Conservation (phyloP, 495 filamentous ascomycete species). For the Aspergillus haitiensis region DNA sequence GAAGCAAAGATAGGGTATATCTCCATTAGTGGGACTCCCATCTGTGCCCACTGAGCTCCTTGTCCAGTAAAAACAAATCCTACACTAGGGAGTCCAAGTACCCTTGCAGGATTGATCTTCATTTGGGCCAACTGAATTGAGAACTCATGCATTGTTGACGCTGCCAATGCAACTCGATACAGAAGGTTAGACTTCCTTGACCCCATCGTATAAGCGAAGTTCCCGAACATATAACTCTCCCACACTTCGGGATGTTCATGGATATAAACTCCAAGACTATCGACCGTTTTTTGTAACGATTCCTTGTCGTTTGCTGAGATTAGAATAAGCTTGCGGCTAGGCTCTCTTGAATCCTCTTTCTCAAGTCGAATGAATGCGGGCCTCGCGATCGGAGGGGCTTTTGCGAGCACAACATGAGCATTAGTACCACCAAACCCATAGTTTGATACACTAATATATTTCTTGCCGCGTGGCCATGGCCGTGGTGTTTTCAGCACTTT, state of each 20-base stretch:
- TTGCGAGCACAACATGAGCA: constrained; percentile 35
- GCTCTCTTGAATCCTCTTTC: neutral
- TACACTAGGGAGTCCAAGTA: neutral
- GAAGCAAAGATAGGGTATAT: neutral
- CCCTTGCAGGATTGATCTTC: neutral
- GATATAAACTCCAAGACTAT: neutral
- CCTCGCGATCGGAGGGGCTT: constrained; percentile 24
- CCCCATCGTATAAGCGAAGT: neutral
- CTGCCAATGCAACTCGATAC: neutral
- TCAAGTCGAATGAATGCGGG: neutral
- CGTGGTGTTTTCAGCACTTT: constrained; percentile 17
- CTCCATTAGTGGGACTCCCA: neutral
- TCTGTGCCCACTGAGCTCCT: neutral
- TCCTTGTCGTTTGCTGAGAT: neutral
- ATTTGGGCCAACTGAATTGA: neutral
- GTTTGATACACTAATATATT: constrained; percentile 32
- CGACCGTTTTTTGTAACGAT: neutral
- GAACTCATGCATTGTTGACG: neutral
- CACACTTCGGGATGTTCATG: neutral
- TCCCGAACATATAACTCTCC: neutral
- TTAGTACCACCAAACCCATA: constrained; percentile 41
- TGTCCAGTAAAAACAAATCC: neutral
- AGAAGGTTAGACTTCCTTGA: neutral
- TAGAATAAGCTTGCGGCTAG: neutral
- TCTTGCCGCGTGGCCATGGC: constrained; percentile 22